phyloP scores from a whole-genome alignment of 2,329 filamentous ascomycete genomes.

The Fusarium sp. region DNA sequence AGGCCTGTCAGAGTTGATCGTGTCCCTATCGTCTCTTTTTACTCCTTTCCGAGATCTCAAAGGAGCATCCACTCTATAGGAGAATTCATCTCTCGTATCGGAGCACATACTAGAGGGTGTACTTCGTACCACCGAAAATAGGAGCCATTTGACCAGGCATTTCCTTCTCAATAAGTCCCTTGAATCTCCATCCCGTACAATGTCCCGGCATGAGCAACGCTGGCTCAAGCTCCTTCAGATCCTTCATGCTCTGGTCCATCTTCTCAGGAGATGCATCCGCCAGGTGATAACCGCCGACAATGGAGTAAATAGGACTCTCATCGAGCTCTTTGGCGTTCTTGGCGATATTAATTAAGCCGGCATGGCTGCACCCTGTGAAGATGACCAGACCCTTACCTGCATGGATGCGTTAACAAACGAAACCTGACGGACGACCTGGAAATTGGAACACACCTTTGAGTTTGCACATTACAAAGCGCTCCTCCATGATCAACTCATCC shows the following conservation, averaged over 20 bases:
- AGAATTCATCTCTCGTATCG: not conserved
- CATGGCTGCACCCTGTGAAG: slow-evolving; percentile 68
- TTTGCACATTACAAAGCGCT: slow-evolving; percentile 63
- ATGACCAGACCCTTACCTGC: slow-evolving; percentile 58
- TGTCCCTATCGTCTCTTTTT: not conserved
- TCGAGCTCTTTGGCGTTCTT: slow-evolving; percentile 56
- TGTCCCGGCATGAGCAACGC: slow-evolving; percentile 64
- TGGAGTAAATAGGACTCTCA: slow-evolving; percentile 36
- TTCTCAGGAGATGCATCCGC: slow-evolving; percentile 40
- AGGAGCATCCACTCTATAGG: not conserved
- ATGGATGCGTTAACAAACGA: not conserved
- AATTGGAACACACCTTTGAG: slow-evolving; percentile 54
- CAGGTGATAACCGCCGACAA: not conserved
- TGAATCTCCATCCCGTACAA: slow-evolving; percentile 66
- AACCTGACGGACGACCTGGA: too few species aligned
- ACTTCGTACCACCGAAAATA: slow-evolving; percentile 59
- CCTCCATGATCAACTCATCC: slow-evolving; percentile 62
- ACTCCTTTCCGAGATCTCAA: not conserved
- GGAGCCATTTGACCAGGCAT: slow-evolving; percentile 62
- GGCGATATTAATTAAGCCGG: slow-evolving; percentile 63
- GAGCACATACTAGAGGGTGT: slow-evolving; percentile 4
- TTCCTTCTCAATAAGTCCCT: slow-evolving; percentile 50
- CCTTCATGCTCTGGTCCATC: slow-evolving; percentile 56
- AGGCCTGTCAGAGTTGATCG: too few species aligned
- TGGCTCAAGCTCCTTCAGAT: slow-evolving; percentile 58